Percentiles rank a stretch among this genome's conserved stretches.
These are phyloP conservation scores for Cytospora paraplurivora DNA, from an alignment of 2,329 filamentous ascomycete genomes.

Conservation along the genomic window DNA sequence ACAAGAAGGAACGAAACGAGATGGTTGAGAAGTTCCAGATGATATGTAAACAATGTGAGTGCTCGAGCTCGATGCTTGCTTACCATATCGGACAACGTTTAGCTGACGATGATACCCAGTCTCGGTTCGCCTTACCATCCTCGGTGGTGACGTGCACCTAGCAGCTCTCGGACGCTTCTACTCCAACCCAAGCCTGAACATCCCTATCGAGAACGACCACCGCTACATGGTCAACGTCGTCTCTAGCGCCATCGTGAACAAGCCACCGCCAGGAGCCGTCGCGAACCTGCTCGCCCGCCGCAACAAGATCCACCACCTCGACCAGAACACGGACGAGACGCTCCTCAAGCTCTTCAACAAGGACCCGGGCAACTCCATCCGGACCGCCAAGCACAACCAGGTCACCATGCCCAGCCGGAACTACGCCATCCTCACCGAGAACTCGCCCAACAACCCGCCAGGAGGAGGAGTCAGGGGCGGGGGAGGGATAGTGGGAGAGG, in stretches of 20 bases:
- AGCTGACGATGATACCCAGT: conserved; percentile 37
- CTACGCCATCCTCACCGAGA: conserved; percentile 88
- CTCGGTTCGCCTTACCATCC: conserved; percentile 85
- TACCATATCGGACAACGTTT: neutral
- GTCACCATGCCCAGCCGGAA: conserved; percentile 93
- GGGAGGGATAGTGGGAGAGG: too few relatives aligned
- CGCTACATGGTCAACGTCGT: conserved; percentile 95
- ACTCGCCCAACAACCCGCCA: conserved; percentile 61
- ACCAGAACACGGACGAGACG: conserved; percentile 81
- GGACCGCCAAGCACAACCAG: conserved; percentile 74
- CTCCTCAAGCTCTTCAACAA: conserved; percentile 90
- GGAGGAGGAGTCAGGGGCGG: neutral
- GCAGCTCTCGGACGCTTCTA: conserved; percentile 94
- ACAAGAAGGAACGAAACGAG: conserved; percentile 83
- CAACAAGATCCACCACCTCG: conserved; percentile 77
- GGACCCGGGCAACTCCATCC: conserved; percentile 77
- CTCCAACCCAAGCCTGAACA: conserved; percentile 77
- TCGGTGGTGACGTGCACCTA: conserved; percentile 92
- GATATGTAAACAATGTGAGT: conserved; percentile 69
- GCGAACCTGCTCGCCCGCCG: conserved; percentile 88
- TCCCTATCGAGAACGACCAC: conserved; percentile 80
- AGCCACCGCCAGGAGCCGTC: conserved; percentile 83
- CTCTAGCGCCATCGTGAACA: conserved; percentile 94
- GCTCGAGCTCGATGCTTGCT: too few relatives aligned
- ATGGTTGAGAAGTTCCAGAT: conserved; percentile 81